These are phyloP conservation scores for Mentha longifolia DNA, from an alignment of 257 asterid species.

Conservation along the genomic window DNA sequence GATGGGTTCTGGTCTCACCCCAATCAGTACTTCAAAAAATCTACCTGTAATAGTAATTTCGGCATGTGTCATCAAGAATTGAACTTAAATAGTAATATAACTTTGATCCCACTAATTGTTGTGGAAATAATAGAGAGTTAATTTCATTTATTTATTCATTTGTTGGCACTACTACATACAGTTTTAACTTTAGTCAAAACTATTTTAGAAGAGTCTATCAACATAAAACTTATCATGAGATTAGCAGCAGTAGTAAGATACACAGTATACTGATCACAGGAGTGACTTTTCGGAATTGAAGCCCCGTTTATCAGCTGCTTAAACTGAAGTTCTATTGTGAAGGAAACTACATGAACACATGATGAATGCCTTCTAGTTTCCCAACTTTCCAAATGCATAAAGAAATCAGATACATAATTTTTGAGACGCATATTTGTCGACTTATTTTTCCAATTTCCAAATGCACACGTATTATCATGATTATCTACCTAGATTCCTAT, in stretches of 20 bases:
- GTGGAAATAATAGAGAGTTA: conserved; percentile 7
- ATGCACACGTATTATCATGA: not conserved
- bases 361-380: not conserved
- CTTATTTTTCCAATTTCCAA: not conserved
- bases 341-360: not conserved
- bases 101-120: not conserved
- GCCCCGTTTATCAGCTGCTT: conserved; percentile 5
- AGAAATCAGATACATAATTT: not conserved
- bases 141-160: conserved; percentile 6
- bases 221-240: not conserved
- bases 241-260: not conserved
- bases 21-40: conserved; percentile 88
- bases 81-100: conserved; percentile 1
- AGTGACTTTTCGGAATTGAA: not conserved
- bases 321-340: not conserved
- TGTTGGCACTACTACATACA: not conserved
- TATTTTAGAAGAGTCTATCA: not conserved
- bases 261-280: conserved; percentile 3
- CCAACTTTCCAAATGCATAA: not conserved
- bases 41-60: conserved; percentile 59
- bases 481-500: not conserved
- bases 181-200: not conserved
- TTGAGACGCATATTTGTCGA: not conserved
- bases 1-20: conserved; percentile 71
- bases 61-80: not conserved